Conservation (phyloP, 108 stramenopile species). For the Seminavis robusta region DNA sequence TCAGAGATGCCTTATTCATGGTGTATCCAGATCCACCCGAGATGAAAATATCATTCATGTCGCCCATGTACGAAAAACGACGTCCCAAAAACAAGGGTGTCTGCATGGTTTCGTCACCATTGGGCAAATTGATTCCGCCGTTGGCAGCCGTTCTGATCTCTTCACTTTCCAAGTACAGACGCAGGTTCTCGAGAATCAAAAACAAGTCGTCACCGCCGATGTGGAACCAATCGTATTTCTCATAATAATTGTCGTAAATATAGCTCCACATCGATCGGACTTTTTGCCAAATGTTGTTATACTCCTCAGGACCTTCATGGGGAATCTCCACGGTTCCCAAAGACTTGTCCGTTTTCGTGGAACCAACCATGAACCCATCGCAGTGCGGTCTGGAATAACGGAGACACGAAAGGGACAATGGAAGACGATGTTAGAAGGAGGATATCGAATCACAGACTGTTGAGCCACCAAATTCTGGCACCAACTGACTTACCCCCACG, state of each 20-base stretch:
- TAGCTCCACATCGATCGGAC: conserved; percentile 94
- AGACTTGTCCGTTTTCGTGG: conserved; percentile 70
- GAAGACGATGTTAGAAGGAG: background rate
- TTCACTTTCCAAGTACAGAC: conserved; percentile 80
- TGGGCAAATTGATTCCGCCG: conserved; percentile 73
- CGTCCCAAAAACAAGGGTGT: conserved; percentile 87
- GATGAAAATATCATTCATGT: conserved; percentile 84
- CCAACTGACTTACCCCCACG: conserved; percentile 67
- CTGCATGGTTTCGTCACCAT: conserved; percentile 67
- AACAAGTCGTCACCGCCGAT: conserved; percentile 92
- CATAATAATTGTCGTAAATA: conserved; percentile 89
- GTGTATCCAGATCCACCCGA: conserved; percentile 95
- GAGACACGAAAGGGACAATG: background rate
- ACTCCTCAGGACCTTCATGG: conserved; percentile 93
- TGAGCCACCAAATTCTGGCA: too few relatives aligned
- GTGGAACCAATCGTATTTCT: conserved; percentile 65
- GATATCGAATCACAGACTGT: background rate
- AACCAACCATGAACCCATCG: conserved; percentile 96
- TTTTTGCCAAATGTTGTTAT: conserved; percentile 99
- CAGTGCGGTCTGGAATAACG: conserved; percentile 68
- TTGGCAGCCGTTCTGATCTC: conserved; percentile 79
- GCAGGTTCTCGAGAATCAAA: conserved; percentile 88
- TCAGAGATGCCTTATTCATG: conserved; percentile 90
- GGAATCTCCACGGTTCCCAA: conserved; percentile 83
- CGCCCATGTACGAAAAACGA: conserved; percentile 72